Base-by-base conservation (phyloP, 2,329 filamentous ascomycete genomes). In the Colletotrichum sp. region DNA sequence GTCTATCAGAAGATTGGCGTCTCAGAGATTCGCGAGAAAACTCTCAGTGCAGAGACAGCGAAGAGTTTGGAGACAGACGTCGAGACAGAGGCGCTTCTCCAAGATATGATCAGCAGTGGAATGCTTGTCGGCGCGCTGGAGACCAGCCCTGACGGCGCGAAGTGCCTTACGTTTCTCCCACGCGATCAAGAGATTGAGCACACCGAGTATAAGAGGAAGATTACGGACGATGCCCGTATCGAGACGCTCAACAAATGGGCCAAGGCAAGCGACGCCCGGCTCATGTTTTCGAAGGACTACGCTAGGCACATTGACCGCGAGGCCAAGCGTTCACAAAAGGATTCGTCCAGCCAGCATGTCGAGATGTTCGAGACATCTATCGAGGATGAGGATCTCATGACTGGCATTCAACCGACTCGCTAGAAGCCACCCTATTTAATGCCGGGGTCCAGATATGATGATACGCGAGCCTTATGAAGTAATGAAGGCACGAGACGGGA, bases 1-100 rank as follows among this genome's bases (percentile, higher is more conserved):
- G 92, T 95, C 5, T 98, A 96, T 82, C 87, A 86, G 69, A 90
- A 90, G 77, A 86, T 93, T 39, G 89, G 90, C 18, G 86, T 93
- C 36, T 79, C 87, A 21, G 88, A 92, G 79, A 83, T 93, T 24
- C 87, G 88, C 57, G 79, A 83, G 28, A 83, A 84, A 57, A 93
- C 92, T 0, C 85, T 87, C 67, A 91, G 88, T 78, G 91, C 89
- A 44, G 87, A 89, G 80, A 92, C 90, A 2, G 90, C 88, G 18
- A 80, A 81, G 36, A 78, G 80, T 10, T 82, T 92, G 15, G 80
- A 80, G 16, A 85, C 81, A 16, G 85, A 89, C 18, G 83, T 84
- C 15, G 86, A 89, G 28, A 83, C 89, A 4, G 85, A 88, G 78
- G 77, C 78, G 13, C 84, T 93, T 6, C 80, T 93, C 28, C 84